A percentile compares a stretch with the other conserved stretches of the same genome.
phyloP scores from a whole-genome alignment of 495 filamentous ascomycete genomes.

The Lentithecium fluviatile region DNA sequence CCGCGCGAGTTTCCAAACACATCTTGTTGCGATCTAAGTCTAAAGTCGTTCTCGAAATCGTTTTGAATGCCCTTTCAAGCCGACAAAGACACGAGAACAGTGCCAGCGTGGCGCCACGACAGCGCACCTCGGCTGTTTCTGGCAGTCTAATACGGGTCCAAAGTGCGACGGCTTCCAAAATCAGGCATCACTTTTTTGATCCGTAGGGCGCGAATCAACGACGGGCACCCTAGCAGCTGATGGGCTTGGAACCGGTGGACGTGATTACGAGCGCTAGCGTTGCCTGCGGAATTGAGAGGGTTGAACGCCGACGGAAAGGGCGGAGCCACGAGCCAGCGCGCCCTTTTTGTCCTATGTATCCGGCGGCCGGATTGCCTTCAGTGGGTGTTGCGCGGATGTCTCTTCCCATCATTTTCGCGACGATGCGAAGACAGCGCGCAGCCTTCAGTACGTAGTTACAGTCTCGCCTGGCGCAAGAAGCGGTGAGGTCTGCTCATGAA shows the following conservation, averaged over 20 bases:
- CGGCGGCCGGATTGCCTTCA: too few relatives aligned
- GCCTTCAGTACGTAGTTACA: not conserved
- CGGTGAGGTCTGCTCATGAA: slow-evolving; percentile 11
- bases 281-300: slow-evolving; percentile 8
- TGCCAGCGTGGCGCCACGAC: not conserved
- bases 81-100: too few relatives aligned
- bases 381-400: not conserved
- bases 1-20: not conserved
- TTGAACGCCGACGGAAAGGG: slow-evolving; percentile 1
- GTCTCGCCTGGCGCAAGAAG: slow-evolving; percentile 4
- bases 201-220: slow-evolving; percentile 4
- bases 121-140: not conserved
- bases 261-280: slow-evolving; percentile 12
- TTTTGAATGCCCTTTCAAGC: not conserved
- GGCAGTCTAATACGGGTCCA: not conserved
- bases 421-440: not conserved
- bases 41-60: not conserved
- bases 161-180: not conserved
- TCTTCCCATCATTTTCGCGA: not conserved
- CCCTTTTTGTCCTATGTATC: not conserved
- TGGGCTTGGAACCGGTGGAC: not conserved
- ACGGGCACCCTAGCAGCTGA: slow-evolving; percentile 6
- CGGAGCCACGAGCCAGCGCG: slow-evolving; percentile 6
- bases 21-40: not conserved
- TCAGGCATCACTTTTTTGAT: slow-evolving; percentile 14